Conservation (phyloP, 202 grass and related monocot species). For the Digitaria exilis region DNA sequence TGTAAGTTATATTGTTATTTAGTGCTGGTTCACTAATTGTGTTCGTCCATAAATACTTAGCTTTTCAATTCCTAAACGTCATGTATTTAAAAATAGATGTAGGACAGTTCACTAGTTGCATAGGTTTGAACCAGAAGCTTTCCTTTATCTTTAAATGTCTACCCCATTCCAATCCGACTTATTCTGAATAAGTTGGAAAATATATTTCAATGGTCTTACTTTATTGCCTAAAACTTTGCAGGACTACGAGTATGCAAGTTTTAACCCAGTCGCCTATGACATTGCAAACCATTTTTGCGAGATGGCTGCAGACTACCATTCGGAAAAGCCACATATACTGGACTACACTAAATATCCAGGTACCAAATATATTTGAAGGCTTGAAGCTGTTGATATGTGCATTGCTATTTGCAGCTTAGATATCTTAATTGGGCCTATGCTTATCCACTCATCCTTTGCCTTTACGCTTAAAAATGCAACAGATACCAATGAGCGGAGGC, state of each 20-base stretch:
- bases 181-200: neutral
- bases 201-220: neutral
- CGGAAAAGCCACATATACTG: constrained; percentile 76
- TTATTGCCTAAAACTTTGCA: constrained; percentile 11
- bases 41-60: neutral
- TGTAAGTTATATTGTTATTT: constrained; percentile 54
- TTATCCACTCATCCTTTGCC: neutral
- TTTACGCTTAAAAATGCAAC: constrained; percentile 19
- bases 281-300: constrained; percentile 97
- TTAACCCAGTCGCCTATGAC: constrained; percentile 84
- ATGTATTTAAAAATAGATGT: neutral
- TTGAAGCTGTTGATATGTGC: neutral
- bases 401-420: neutral
- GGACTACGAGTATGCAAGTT: constrained; percentile 97
- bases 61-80: neutral
- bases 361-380: constrained; percentile 21
- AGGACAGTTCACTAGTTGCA: no score
- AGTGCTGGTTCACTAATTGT: neutral
- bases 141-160: constrained; percentile 1
- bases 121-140: constrained; percentile 20
- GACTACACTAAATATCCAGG: constrained; percentile 88
- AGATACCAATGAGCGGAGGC: constrained; percentile 68
- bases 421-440: neutral
- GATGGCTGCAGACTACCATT: constrained; percentile 95
- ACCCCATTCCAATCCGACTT: neutral